Evolutionary conservation across 768 basidiomycete genomes (phyloP).

Genomic region (Cyathus striatus): DNA sequence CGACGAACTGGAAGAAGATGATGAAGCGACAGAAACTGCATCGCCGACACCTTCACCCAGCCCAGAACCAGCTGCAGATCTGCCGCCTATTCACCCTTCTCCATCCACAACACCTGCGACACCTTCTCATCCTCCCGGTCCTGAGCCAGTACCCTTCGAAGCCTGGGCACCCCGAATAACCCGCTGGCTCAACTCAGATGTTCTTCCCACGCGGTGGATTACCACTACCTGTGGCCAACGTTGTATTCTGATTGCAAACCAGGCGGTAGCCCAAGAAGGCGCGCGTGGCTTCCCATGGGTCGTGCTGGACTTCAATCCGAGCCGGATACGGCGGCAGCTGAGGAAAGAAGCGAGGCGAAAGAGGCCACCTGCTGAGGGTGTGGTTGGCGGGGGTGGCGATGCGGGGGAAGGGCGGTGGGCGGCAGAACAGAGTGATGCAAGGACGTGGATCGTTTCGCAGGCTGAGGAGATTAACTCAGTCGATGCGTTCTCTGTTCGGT

Average conservation of each 20-base stretch:
- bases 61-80: background rate
- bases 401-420: conserved; percentile 2
- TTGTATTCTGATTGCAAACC: conserved; percentile 16
- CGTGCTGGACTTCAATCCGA: conserved; percentile 23
- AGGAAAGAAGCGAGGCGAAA: background rate
- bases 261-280: background rate
- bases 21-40: too few species aligned
- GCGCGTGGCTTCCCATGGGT: conserved; percentile 5
- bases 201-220: conserved; percentile 30
- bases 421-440: background rate
- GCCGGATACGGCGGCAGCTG: conserved; percentile 10
- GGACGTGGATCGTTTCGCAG: background rate
- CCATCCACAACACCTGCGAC: background rate
- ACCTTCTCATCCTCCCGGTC: too few species aligned
- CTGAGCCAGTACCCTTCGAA: conserved; percentile 12
- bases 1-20: background rate
- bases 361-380: too few species aligned
- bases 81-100: background rate
- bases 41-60: background rate
- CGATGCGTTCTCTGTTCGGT: too few species aligned
- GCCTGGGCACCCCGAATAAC: conserved; percentile 28
- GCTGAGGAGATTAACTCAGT: conserved; percentile 4
- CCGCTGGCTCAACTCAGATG: conserved; percentile 24
- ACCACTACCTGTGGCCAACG: conserved; percentile 30
- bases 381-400: too few species aligned